Base-by-base conservation (phyloP, 352 stramenopile genomes). In the Hyaloperonospora arabidopsidis region DNA sequence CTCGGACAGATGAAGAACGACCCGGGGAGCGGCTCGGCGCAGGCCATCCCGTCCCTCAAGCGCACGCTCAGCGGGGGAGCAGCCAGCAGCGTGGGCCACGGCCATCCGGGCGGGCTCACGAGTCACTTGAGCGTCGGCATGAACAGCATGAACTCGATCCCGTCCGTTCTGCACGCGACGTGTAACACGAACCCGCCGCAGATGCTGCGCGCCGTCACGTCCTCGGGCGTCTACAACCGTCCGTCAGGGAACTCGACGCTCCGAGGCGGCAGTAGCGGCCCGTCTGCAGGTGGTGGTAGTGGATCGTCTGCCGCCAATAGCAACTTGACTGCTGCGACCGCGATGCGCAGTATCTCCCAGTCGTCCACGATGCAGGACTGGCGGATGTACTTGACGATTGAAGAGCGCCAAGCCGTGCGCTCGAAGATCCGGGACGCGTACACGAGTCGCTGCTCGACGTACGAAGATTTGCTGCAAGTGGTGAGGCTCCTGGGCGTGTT, bases 311-410 rank as follows among this genome's bases (percentile, higher is more conserved):
- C 43, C 13, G 58, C 52, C 13, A 67, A 51, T 29, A 51, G 52
- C 28, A 61, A 65, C 19, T 40, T 65, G 28, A 72, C 53, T 35
- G 55, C 65, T 28, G 55, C 65, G 44, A 58, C 72, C 29, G 57
- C 69, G 17, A 81, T 77, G 15, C 66, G 75, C 29, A 87, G 76
- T 43, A 62, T 85, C 6, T 85, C 74, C 22, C 71, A 86, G 67
- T 80, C 72, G 11, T 67, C 68, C 2, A 80, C 65, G 19, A 90
- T 90, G 80, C 79, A 89, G 63, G 83, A 95, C 61, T 95, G 85
- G 85, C 72, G 85, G 41, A 92, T 89, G 82, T 93, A 90, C 54
- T 58, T 95, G 52, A 95, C 82, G n/a, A 91, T 95, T 58, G 85
- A 95, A 63, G 85, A 95, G 63, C 82, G 85, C 36, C 82, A 92